Conservation (phyloP, 805 yeast species). For the Citeromyces nyonsensis region DNA sequence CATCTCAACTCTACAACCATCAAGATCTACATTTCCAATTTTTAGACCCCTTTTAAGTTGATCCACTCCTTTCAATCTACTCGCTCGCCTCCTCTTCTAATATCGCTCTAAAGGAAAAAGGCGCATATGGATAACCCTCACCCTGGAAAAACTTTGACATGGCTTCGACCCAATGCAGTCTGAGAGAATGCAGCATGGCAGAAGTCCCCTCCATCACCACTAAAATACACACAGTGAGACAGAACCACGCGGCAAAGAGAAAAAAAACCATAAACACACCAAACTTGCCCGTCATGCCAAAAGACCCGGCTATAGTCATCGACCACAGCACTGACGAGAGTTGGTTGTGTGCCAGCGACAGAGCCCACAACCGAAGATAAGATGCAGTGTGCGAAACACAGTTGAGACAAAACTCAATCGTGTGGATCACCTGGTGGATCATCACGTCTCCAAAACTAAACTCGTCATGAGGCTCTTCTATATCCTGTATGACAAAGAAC, state of each 20-base stretch:
- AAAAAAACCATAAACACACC: constrained; percentile 46
- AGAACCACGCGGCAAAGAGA: constrained; percentile 64
- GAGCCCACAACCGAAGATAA: constrained; percentile 64
- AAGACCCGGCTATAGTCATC: constrained; percentile 56
- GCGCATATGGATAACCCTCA: constrained; percentile 55
- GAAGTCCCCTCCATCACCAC: constrained; percentile 76
- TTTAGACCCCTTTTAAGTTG: too few species aligned
- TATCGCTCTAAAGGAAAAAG: constrained; percentile 32
- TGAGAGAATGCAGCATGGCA: constrained; percentile 67
- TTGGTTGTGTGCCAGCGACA: constrained; percentile 71
- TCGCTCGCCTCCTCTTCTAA: constrained; percentile 4
- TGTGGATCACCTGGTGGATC: constrained; percentile 69
- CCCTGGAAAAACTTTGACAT: constrained; percentile 74
- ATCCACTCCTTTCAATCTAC: background rate
- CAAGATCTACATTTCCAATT: too few species aligned
- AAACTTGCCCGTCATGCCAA: constrained; percentile 32
- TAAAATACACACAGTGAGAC: constrained; percentile 49
- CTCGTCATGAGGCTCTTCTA: constrained; percentile 28
- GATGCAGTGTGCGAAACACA: constrained; percentile 76
- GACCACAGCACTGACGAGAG: constrained; percentile 61
- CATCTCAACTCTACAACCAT: too few species aligned
- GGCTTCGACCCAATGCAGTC: constrained; percentile 74
- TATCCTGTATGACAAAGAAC: constrained; percentile 24
- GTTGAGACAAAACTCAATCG: constrained; percentile 67
- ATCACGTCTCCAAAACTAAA: constrained; percentile 50